phyloP scores from a whole-genome alignment of 2,329 filamentous ascomycete genomes.

The Colletotrichum liriopes region DNA sequence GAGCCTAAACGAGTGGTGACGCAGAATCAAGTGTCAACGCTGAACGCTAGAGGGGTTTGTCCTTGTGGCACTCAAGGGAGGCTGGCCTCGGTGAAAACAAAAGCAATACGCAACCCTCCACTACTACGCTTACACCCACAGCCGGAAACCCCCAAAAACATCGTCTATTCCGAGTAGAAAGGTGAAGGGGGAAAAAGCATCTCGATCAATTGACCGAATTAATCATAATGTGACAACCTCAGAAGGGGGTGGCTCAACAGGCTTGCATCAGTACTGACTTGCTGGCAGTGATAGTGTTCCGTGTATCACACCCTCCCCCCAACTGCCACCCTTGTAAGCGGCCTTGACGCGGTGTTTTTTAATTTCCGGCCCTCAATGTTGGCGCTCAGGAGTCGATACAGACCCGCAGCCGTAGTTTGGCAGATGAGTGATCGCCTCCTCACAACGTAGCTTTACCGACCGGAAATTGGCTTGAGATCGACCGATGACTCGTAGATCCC shows the following conservation, averaged over 20 bases:
- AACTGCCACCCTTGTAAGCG: slow-evolving; percentile 6
- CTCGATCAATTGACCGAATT: too few relatives aligned
- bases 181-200: too few relatives aligned
- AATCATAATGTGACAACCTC: too few relatives aligned
- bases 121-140: too few relatives aligned
- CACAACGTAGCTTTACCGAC: slow-evolving; percentile 7
- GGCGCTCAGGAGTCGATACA: slow-evolving; percentile 12
- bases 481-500: slow-evolving; percentile 27
- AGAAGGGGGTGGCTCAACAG: too few relatives aligned
- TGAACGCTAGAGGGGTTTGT: neutral
- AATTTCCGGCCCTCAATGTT: neutral
- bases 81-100: neutral
- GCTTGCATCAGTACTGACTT: too few relatives aligned
- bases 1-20: neutral
- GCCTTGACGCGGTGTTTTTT: neutral
- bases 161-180: too few relatives aligned
- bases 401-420: slow-evolving; percentile 6
- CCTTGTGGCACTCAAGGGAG: neutral
- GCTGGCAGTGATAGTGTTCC: too few relatives aligned
- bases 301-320: too few relatives aligned
- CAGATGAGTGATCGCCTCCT: slow-evolving; percentile 23
- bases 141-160: too few relatives aligned
- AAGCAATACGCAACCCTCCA: too few relatives aligned
- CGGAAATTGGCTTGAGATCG: slow-evolving; percentile 13
- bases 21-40: neutral